Evolutionary conservation across 768 basidiomycete genomes (phyloP).

Genomic region (Hygrophorus russula): DNA sequence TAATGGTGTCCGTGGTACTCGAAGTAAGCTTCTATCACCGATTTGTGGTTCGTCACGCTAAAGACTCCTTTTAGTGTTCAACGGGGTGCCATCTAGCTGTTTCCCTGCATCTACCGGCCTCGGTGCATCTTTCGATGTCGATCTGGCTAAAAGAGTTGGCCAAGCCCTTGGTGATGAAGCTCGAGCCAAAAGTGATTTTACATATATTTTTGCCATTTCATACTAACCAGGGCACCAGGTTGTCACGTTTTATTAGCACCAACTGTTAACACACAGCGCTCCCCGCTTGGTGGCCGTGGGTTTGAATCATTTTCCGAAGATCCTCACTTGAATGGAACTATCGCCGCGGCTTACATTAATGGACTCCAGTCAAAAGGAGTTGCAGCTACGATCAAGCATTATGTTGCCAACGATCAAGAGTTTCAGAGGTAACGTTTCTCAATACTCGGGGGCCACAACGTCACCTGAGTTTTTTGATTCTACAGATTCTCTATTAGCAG

Average conservation of each 20-base stretch:
- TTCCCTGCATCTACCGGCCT: conserved; percentile 48
- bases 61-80: conserved; percentile 44
- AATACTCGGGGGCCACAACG: not conserved
- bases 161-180: conserved; percentile 42
- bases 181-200: conserved; percentile 28
- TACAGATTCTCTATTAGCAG: not conserved
- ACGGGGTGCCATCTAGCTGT: conserved; percentile 43
- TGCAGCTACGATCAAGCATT: conserved; percentile 55
- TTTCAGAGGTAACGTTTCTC: conserved; percentile 44
- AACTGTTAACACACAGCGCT: conserved; percentile 56
- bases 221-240: conserved; percentile 17
- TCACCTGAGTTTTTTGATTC: not conserved
- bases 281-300: conserved; percentile 32
- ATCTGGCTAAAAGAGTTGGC: conserved; percentile 34
- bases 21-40: conserved; percentile 22
- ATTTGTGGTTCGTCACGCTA: conserved; percentile 32
- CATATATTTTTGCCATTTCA: conserved; percentile 3
- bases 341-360: conserved; percentile 51
- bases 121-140: conserved; percentile 44
- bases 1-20: conserved; percentile 37
- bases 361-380: conserved; percentile 50
- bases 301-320: conserved; percentile 62
- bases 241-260: conserved; percentile 45
- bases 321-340: conserved; percentile 40
- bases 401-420: conserved; percentile 53